Percentiles rank a stretch among this genome's conserved stretches.
These are phyloP conservation scores for Rhodomyrtus psidioides DNA, from an alignment of 441 rosid genomes.

Conservation along the genomic window DNA sequence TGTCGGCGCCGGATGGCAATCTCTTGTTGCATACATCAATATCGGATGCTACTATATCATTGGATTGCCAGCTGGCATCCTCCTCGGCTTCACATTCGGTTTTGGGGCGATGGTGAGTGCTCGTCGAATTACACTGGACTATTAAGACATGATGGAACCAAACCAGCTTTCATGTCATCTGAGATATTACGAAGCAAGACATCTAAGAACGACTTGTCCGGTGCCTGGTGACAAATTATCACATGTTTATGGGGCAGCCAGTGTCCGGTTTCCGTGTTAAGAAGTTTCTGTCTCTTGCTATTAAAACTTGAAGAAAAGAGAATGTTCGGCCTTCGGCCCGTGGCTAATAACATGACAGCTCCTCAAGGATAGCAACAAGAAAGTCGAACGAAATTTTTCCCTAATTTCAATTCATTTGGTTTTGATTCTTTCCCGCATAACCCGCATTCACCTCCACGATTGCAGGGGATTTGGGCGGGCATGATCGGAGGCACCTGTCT, in stretches of 20 bases:
- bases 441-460: background rate
- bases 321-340: background rate
- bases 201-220: background rate
- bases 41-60: slow-evolving; percentile 67
- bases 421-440: background rate
- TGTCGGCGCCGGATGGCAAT: too few species aligned
- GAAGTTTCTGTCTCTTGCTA: background rate
- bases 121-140: background rate
- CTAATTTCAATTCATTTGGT: background rate
- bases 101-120: slow-evolving; percentile 53
- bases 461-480: slow-evolving; percentile 92
- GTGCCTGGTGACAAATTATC: background rate
- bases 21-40: slow-evolving; percentile 72
- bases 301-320: background rate
- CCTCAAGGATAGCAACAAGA: background rate
- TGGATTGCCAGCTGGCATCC: slow-evolving; percentile 75
- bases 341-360: background rate
- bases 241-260: background rate
- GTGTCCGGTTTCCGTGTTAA: background rate
- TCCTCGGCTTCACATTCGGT: slow-evolving; percentile 66
- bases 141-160: background rate
- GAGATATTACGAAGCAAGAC: background rate
- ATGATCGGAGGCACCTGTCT: slow-evolving; percentile 72
- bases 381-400: background rate
- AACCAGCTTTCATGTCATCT: background rate